Percentiles rank a stretch among this genome's conserved stretches.
phyloP scores from a whole-genome alignment of 2,329 filamentous ascomycete species.

The Gliomastix tumulicola region DNA sequence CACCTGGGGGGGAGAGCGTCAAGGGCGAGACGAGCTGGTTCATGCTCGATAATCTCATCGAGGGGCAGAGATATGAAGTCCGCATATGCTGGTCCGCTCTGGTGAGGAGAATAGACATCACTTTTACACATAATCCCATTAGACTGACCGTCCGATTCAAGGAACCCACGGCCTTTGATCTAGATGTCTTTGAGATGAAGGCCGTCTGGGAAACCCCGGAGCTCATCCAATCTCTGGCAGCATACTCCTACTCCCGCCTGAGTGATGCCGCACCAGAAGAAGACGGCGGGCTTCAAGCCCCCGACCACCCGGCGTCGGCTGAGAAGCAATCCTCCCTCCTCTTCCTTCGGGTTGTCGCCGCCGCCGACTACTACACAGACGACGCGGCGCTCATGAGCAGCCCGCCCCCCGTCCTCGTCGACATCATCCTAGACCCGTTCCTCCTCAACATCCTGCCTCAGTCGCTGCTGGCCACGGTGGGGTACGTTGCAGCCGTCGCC shows the following conservation, averaged over 20 bases:
- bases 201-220: conserved; percentile 54
- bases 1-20: conserved; percentile 21
- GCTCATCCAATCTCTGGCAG: conserved; percentile 58
- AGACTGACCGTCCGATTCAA: conserved; percentile 25
- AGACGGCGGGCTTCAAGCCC: no score
- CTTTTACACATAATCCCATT: background rate
- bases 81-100: conserved; percentile 91
- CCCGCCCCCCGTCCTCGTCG: conserved; percentile 68
- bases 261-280: no score
- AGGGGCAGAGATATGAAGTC: conserved; percentile 78
- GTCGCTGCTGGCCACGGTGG: conserved; percentile 66
- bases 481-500: conserved; percentile 61
- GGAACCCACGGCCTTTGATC: conserved; percentile 79
- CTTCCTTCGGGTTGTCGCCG: conserved; percentile 67
- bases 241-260: conserved; percentile 43
- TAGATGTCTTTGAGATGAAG: conserved; percentile 57
- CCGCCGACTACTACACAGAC: conserved; percentile 79
- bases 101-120: conserved; percentile 44
- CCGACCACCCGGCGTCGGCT: background rate
- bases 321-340: conserved; percentile 44
- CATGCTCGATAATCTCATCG: conserved; percentile 62
- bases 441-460: conserved; percentile 70
- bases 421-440: conserved; percentile 83
- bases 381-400: conserved; percentile 67
- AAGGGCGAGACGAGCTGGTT: conserved; percentile 69